These are phyloP conservation scores for Saprolegnia parasitica DNA, from an alignment of 352 stramenopile genomes.

Conservation along the genomic window DNA sequence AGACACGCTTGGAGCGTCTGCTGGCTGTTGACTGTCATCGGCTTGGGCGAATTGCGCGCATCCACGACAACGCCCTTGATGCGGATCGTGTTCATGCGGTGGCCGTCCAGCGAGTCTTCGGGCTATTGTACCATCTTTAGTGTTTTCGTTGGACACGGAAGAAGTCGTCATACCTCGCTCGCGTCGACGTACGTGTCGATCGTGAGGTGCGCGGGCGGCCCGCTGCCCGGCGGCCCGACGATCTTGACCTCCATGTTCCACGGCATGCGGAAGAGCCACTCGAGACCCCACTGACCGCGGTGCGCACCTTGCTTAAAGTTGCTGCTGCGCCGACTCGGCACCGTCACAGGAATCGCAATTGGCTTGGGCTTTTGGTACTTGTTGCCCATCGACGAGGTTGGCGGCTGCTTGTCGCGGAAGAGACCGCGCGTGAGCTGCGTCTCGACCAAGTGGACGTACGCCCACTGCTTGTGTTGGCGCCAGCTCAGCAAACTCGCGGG, in stretches of 20 bases:
- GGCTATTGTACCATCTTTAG: background rate
- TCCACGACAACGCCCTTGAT: slow-evolving; percentile 86
- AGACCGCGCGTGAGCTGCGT: slow-evolving; percentile 76
- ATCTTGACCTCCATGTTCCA: slow-evolving; percentile 92
- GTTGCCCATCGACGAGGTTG: slow-evolving; percentile 31
- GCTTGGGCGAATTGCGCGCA: slow-evolving; percentile 79
- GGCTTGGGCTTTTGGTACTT: slow-evolving; percentile 32
- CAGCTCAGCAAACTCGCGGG: slow-evolving; percentile 63
- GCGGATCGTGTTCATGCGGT: slow-evolving; percentile 83
- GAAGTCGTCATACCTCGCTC: slow-evolving; percentile 26
- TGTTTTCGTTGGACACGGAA: background rate
- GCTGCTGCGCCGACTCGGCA: slow-evolving; percentile 72
- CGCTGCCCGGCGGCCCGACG: slow-evolving; percentile 74
- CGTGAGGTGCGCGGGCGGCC: slow-evolving; percentile 77
- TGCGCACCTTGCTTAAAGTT: slow-evolving; percentile 59
- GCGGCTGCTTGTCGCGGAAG: slow-evolving; percentile 51
- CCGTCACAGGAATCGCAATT: slow-evolving; percentile 74
- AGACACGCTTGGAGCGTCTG: slow-evolving; percentile 83
- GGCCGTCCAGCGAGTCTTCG: slow-evolving; percentile 41
- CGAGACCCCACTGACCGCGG: slow-evolving; percentile 70
- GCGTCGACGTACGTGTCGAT: slow-evolving; percentile 84
- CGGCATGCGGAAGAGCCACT: slow-evolving; percentile 87
- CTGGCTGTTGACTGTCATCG: slow-evolving; percentile 81
- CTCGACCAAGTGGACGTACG: slow-evolving; percentile 80
- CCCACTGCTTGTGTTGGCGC: slow-evolving; percentile 79